These are phyloP conservation scores for Alternaria hordeiaustralica DNA, from an alignment of 2,329 filamentous ascomycete genomes.

Conservation along the genomic window DNA sequence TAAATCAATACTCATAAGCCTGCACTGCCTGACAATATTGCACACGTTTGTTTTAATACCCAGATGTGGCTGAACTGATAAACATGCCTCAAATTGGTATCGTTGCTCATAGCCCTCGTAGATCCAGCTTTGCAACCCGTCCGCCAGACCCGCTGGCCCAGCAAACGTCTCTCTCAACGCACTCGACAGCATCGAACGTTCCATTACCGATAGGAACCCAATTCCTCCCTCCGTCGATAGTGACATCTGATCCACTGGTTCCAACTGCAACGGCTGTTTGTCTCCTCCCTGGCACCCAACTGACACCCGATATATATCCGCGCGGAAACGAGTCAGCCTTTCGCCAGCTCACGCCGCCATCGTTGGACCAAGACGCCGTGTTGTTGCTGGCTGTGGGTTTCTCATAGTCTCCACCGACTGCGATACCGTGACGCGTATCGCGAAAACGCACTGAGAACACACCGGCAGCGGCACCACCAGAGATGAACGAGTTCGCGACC, in stretches of 20 bases:
- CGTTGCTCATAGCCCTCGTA: background rate
- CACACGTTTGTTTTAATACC: background rate
- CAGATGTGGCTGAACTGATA: background rate
- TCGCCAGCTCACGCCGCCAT: conserved; percentile 32
- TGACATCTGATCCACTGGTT: conserved; percentile 37
- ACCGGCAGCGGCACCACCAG: conserved; percentile 35
- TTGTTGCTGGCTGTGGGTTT: conserved; percentile 26
- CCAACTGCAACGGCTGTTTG: conserved; percentile 33
- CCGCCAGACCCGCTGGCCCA: conserved; percentile 38
- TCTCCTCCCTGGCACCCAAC: conserved; percentile 29
- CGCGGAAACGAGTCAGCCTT: conserved; percentile 29
- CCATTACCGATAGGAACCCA: conserved; percentile 35
- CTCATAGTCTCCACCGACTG: conserved; percentile 36
- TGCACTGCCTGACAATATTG: background rate
- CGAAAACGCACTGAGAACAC: conserved; percentile 39
- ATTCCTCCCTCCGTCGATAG: conserved; percentile 33
- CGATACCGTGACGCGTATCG: conserved; percentile 30
- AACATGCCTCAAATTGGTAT: background rate
- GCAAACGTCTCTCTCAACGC: conserved; percentile 21
- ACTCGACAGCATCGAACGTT: conserved; percentile 38
- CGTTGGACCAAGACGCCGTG: conserved; percentile 32
- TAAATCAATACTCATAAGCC: background rate
- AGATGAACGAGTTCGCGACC: conserved; percentile 26
- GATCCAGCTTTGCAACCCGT: conserved; percentile 23
- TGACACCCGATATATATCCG: conserved; percentile 35